Evolutionary conservation across 345 rosid genomes (phyloP).

Genomic region (Populus simonii): DNA sequence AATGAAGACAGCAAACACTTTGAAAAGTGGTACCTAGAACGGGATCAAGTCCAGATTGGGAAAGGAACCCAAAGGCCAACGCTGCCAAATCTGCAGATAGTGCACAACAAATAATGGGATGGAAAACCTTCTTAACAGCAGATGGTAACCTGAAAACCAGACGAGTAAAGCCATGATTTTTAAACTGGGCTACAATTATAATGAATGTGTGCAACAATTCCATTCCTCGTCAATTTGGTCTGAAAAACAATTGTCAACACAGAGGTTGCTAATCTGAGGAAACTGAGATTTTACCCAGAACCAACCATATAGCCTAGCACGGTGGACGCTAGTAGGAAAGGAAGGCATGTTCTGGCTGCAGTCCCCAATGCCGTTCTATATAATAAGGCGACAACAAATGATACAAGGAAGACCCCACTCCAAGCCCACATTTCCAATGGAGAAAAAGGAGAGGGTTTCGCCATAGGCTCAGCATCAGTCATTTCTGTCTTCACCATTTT

Average conservation of each 20-base stretch:
- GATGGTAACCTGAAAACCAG: slow-evolving; percentile 68
- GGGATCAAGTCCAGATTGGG: slow-evolving; percentile 74
- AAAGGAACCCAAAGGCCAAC: slow-evolving; percentile 72
- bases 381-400: slow-evolving; percentile 61
- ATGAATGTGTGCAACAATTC: too few relatives aligned
- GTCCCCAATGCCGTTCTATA: slow-evolving; percentile 76
- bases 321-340: slow-evolving; percentile 86
- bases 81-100: slow-evolving; percentile 84
- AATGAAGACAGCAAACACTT: background rate
- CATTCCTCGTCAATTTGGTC: background rate
- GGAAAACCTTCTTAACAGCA: slow-evolving; percentile 62
- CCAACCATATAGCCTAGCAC: slow-evolving; percentile 88
- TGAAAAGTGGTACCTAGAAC: slow-evolving; percentile 54
- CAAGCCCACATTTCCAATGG: slow-evolving; percentile 67
- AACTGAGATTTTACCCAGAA: slow-evolving; percentile 50
- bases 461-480: slow-evolving; percentile 92
- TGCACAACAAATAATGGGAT: slow-evolving; percentile 84
- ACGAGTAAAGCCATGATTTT: background rate
- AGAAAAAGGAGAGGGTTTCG: slow-evolving; percentile 76
- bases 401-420: slow-evolving; percentile 66
- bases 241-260: background rate
- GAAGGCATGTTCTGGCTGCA: slow-evolving; percentile 77
- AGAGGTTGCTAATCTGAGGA: slow-evolving; percentile 1
- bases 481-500: slow-evolving; percentile 79
- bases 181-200: too few relatives aligned